Conservation (phyloP, 192 early-diverging fungal genomes). For the Coemansia sp. region DNA sequence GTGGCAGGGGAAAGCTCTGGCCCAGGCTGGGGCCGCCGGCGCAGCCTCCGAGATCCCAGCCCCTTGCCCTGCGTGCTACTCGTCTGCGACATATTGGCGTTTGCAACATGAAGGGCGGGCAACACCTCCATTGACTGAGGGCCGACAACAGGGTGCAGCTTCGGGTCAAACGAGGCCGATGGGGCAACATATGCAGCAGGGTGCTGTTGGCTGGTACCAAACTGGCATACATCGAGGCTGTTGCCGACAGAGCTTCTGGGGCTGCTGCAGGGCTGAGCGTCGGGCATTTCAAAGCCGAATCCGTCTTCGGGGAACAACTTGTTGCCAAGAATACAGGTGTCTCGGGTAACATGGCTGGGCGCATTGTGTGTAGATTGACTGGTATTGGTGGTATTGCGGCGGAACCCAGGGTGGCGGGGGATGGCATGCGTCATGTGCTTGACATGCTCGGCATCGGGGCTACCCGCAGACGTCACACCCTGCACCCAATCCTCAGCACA, state of each 20-base stretch:
- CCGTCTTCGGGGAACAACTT: slow-evolving; percentile 16
- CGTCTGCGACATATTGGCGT: not conserved
- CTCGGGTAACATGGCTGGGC: slow-evolving; percentile 3
- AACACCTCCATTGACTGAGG: slow-evolving; percentile 36
- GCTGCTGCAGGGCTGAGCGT: too few relatives aligned
- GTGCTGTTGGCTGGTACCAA: not conserved
- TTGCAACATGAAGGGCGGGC: slow-evolving; percentile 10
- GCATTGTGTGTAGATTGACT: not conserved
- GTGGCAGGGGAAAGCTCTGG: slow-evolving; percentile 8
- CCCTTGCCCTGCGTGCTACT: not conserved
- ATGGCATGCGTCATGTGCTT: slow-evolving; percentile 23
- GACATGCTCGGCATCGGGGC: slow-evolving; percentile 12
- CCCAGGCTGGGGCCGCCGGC: not conserved
- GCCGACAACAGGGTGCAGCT: slow-evolving; percentile 34
- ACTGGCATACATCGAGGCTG: not conserved
- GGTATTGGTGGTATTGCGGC: not conserved
- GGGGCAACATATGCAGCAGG: slow-evolving; percentile 8
- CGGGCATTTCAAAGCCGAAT: not conserved
- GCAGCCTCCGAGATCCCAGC: slow-evolving; percentile 2
- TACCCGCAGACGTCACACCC: not conserved
- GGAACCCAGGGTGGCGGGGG: slow-evolving; percentile 21
- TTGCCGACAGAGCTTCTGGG: not conserved
- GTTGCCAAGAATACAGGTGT: slow-evolving; percentile 20
- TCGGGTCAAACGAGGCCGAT: slow-evolving; percentile 13
- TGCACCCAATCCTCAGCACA: not conserved